Conservation (phyloP, 768 basidiomycete genomes). For the Collybia mongolica region DNA sequence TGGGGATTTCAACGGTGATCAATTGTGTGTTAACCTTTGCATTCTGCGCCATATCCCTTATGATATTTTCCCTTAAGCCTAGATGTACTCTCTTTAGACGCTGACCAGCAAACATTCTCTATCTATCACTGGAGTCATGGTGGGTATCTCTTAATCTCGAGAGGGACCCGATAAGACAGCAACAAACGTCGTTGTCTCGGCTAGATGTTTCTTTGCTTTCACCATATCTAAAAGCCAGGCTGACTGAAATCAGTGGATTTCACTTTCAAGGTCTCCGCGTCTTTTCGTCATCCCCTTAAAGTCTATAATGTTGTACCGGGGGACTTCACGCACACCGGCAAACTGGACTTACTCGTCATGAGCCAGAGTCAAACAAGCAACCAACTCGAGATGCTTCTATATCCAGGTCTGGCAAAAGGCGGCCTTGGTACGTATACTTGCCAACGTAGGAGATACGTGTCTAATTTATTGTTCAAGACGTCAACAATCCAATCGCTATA, state of each 20-base stretch:
- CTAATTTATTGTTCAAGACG: slow-evolving; percentile 25
- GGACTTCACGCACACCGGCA: slow-evolving; percentile 92
- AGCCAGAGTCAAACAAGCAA: slow-evolving; percentile 46
- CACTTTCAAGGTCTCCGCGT: slow-evolving; percentile 44
- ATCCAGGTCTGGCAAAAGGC: slow-evolving; percentile 58
- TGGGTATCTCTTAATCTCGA: slow-evolving; percentile 24
- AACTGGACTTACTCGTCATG: slow-evolving; percentile 90
- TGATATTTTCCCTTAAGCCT: slow-evolving; percentile 43
- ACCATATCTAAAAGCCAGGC: neutral
- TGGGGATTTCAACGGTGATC: slow-evolving; percentile 96
- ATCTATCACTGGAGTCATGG: slow-evolving; percentile 84
- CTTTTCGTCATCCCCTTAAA: slow-evolving; percentile 52
- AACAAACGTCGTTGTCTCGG: no score
- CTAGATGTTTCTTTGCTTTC: no score
- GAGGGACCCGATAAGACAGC: no score
- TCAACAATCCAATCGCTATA: slow-evolving; percentile 43
- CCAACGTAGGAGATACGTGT: neutral
- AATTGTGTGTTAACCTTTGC: slow-evolving; percentile 64
- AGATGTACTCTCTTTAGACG: slow-evolving; percentile 74
- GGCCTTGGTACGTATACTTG: slow-evolving; percentile 57
- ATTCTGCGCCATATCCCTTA: neutral
- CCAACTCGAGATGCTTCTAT: slow-evolving; percentile 68
- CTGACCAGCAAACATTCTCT: slow-evolving; percentile 75
- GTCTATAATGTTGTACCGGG: slow-evolving; percentile 87
- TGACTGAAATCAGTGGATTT: slow-evolving; percentile 48